phyloP scores from a whole-genome alignment of 23 red algal genomes.

The Gracilaria vermiculophylla region DNA sequence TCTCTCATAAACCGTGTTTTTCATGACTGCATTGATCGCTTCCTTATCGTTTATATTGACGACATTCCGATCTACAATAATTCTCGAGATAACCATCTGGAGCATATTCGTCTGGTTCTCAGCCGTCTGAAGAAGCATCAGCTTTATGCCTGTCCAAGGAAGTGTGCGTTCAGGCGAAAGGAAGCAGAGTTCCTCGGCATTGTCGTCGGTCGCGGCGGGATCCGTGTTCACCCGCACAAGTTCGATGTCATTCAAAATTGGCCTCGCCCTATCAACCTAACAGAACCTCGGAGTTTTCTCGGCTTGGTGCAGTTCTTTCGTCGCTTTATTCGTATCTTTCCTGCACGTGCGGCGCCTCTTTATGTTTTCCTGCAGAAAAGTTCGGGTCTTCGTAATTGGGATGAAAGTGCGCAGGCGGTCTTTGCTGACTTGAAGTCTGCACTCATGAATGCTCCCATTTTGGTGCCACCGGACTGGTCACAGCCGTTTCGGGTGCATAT shows the following conservation, averaged over 20 bases:
- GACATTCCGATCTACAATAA: constrained; percentile 25
- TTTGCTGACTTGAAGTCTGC: neutral
- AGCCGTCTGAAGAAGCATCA: neutral
- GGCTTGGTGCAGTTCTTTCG: constrained; percentile 19
- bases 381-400: neutral
- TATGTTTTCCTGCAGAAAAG: constrained; percentile 5
- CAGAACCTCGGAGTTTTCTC: constrained; percentile 6
- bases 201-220: neutral
- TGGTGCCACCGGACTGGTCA: neutral
- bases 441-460: constrained; percentile 2
- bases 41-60: neutral
- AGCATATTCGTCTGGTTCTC: neutral
- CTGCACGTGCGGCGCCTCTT: neutral
- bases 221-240: neutral
- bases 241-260: neutral
- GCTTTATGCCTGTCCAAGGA: constrained; percentile 5
- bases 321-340: constrained; percentile 19
- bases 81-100: neutral
- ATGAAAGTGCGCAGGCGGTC: neutral
- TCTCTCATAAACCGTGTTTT: neutral
- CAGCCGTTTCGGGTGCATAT: constrained; percentile 17
- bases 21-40: neutral
- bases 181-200: constrained; percentile 24
- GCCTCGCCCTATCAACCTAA: neutral
- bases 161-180: neutral